Conservation (phyloP, 495 filamentous ascomycete genomes). For the Trichocladium uniseriatum region DNA sequence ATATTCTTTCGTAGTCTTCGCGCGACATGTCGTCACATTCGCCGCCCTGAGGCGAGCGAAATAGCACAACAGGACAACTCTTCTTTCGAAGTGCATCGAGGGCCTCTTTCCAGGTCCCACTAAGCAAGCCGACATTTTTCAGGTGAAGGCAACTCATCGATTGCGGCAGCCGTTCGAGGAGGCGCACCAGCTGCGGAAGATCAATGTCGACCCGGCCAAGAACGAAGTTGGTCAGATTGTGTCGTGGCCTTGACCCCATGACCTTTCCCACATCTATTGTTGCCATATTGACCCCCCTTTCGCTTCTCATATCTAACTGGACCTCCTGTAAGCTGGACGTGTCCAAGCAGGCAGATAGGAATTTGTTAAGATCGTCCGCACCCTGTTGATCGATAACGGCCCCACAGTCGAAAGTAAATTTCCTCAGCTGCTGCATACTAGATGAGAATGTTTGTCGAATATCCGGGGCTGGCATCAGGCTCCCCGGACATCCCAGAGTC, state of each 20-base stretch:
- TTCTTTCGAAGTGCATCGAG: conserved; percentile 5
- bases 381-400: neutral
- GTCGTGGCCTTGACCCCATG: neutral
- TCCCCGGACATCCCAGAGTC: neutral
- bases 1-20: no score
- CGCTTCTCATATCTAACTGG: neutral
- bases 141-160: neutral
- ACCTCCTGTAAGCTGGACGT: neutral
- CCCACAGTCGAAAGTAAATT: neutral
- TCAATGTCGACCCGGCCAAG: neutral
- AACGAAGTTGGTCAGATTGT: neutral
- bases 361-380: neutral
- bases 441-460: conserved; percentile 3
- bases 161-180: conserved; percentile 3
- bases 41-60: no score
- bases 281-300: neutral
- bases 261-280: neutral
- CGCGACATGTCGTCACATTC: no score
- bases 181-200: neutral
- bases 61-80: no score
- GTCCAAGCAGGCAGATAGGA: conserved; percentile 3
- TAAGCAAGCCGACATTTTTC: neutral
- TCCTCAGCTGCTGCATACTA: neutral
- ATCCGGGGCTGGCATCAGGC: neutral
- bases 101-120: conserved; percentile 3